A percentile compares a stretch with the other conserved stretches of the same genome.
These are phyloP conservation scores for Stromatinia cepivora DNA, from an alignment of 2,329 filamentous ascomycete species.

Conservation along the genomic window DNA sequence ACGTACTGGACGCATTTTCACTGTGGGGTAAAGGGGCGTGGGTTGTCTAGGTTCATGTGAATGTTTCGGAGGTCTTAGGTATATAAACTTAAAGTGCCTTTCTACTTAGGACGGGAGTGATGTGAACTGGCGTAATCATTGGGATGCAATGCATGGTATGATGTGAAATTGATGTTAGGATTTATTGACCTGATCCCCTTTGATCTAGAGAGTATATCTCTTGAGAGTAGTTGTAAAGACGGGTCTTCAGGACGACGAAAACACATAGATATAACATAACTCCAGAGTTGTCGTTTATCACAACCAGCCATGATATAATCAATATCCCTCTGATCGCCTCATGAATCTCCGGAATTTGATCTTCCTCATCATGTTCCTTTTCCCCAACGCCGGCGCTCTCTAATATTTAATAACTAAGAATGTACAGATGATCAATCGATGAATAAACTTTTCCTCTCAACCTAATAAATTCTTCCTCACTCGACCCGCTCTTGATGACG, in stretches of 20 bases:
- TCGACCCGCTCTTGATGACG: conserved; percentile 10
- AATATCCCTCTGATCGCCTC: conserved; percentile 5
- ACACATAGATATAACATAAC: neutral
- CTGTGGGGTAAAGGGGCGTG: neutral
- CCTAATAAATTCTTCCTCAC: conserved; percentile 13
- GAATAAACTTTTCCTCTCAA: neutral
- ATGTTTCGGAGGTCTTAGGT: neutral
- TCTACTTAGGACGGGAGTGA: neutral
- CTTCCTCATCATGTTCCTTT: conserved; percentile 9
- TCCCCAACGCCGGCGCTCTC: conserved; percentile 10
- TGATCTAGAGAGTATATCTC: neutral
- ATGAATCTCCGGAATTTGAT: conserved; percentile 2
- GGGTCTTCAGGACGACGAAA: neutral
- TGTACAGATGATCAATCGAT: neutral
- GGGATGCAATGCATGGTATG: neutral
- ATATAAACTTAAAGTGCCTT: neutral
- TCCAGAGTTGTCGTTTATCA: neutral
- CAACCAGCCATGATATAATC: conserved; percentile 17
- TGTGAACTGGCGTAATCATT: neutral
- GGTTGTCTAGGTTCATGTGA: neutral
- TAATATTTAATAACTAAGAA: conserved; percentile 5
- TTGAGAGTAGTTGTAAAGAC: neutral
- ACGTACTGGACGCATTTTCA: neutral
- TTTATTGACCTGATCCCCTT: neutral
- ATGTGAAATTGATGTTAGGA: neutral